Conservation (phyloP, 129 eudicot species). For the Flaveria linearis region DNA sequence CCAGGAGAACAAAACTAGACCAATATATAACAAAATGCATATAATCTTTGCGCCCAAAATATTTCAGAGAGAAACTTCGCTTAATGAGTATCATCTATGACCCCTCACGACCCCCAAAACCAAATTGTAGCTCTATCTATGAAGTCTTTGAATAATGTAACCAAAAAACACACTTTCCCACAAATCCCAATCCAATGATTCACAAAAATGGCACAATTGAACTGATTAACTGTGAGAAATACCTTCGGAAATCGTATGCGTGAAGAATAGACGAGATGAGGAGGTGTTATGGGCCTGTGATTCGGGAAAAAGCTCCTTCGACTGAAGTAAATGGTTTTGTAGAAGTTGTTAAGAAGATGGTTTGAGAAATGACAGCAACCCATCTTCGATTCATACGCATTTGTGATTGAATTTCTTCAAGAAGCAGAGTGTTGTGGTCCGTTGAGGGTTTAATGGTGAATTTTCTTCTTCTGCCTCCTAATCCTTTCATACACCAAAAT, state of each 20-base stretch:
- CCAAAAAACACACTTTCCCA: not conserved
- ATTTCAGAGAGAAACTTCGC: not conserved
- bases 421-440: not conserved
- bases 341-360: constrained; percentile 35
- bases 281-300: constrained; percentile 29
- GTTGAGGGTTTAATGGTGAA: constrained; percentile 22
- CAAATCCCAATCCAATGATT: no score
- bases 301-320: constrained; percentile 32
- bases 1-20: not conserved
- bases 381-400: constrained; percentile 39
- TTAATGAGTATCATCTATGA: not conserved
- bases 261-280: constrained; percentile 28
- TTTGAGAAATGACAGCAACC: constrained; percentile 47
- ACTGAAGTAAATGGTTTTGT: constrained; percentile 38
- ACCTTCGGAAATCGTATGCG: constrained; percentile 42
- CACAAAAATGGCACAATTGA: not conserved
- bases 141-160: not conserved
- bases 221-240: not conserved
- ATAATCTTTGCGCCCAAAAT: not conserved
- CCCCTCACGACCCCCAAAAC: constrained; percentile 9
- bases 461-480: not conserved
- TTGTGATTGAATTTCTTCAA: constrained; percentile 1
- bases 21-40: constrained; percentile 16
- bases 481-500: not conserved
- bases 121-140: not conserved